Conservation (phyloP, 306 rosid genomes). For the Erythrophleum fordii region DNA sequence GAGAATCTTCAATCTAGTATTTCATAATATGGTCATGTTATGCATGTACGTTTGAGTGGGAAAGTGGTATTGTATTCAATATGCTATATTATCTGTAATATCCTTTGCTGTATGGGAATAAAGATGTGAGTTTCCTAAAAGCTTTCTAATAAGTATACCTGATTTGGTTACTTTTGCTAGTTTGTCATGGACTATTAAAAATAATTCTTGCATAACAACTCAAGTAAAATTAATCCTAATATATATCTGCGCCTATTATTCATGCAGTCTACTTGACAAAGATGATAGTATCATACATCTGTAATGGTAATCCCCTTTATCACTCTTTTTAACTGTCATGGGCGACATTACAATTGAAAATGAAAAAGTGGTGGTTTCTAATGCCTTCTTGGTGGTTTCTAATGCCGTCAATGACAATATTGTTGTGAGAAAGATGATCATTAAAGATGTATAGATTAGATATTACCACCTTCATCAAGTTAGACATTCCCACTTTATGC, state of each 20-base stretch:
- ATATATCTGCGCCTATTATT: neutral
- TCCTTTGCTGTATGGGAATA: neutral
- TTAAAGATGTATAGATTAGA: no score
- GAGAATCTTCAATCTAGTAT: slow-evolving; percentile 46
- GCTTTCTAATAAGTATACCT: slow-evolving; percentile 32
- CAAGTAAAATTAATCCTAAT: slow-evolving; percentile 15
- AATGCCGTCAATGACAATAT: neutral
- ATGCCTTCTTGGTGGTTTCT: neutral
- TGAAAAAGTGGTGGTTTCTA: neutral
- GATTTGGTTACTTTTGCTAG: slow-evolving; percentile 34
- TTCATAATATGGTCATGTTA: slow-evolving; percentile 42
- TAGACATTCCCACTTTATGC: slow-evolving; percentile 3
- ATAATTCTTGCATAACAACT: slow-evolving; percentile 22
- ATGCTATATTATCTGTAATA: slow-evolving; percentile 1
- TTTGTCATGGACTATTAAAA: slow-evolving; percentile 28
- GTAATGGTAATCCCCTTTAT: neutral
- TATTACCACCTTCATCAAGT: neutral
- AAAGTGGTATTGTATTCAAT: slow-evolving; percentile 31
- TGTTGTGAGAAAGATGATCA: neutral
- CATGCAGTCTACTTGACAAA: slow-evolving; percentile 12
- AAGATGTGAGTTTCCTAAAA: slow-evolving; percentile 42
- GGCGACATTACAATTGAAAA: slow-evolving; percentile 11
- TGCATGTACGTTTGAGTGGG: slow-evolving; percentile 37
- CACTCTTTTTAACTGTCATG: neutral
- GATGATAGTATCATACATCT: slow-evolving; percentile 17